Base-by-base conservation (phyloP, 768 basidiomycete genomes). In the Mrakia blollopis region DNA sequence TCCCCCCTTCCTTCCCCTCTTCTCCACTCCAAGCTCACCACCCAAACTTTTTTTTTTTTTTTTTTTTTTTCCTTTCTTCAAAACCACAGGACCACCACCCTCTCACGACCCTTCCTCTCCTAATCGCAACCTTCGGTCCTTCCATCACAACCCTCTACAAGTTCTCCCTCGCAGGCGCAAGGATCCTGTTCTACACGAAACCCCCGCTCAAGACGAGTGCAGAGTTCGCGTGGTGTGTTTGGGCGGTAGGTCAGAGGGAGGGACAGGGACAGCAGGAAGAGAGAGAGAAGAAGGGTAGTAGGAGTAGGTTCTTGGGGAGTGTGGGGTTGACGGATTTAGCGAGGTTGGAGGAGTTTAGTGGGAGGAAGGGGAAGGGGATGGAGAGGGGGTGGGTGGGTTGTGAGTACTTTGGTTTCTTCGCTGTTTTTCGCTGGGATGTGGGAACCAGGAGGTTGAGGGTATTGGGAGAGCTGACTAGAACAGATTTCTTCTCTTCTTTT, bases 211-310 rank as follows among this genome's bases (percentile, higher is more conserved):
- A 39, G 65, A 68, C 65, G 65, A 37, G 65, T 25, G 35, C 35
- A 35, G 65, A 68, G 37, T 68, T 68, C 32, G 35, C 65, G 37
- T 68, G 65, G 65, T 68, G 65, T 39, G 65, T 68, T 18, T 68
- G 65, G 65, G 65, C 65, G 39, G 1, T 68, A 11, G 65, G 65
- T 1, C 35, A 41, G 37, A 37, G 65, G 39, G 65, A 68, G 65
- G 9, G 30, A 62, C 61, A 28, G n/a, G 61, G 61, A n/a, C 6
- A 41, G 39, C 6, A 54, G 57, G 57, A n/a, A 28, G 25, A 57
- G 1, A 10, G n/a, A 10, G 57, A 57, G 23, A 11, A 54, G 21
- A 23, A 13, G 9, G 57, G 28, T 25, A 68, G 65, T 25, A 35
- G 28, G 57, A 68, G 65, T 25, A 35, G 39, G 35, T 68, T 68